Conservation (phyloP, 805 yeast genomes). For the Metschnikowia santaceciliae region DNA sequence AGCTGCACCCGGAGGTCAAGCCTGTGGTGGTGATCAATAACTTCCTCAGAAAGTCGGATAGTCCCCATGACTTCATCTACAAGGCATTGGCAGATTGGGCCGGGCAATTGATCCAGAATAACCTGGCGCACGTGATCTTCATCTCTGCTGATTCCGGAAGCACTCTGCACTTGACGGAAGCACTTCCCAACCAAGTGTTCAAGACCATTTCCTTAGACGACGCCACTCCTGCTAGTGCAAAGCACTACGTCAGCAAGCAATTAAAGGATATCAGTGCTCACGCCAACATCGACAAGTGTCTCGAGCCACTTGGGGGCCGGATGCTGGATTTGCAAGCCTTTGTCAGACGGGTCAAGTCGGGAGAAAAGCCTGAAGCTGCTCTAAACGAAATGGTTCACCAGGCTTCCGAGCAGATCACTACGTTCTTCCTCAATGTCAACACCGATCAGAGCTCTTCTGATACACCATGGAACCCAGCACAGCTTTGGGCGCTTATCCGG, state of each 20-base stretch:
- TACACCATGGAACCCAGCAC: slow-evolving; percentile 65
- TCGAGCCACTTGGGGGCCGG: slow-evolving; percentile 88
- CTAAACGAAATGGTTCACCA: slow-evolving; percentile 75
- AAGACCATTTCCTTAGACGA: slow-evolving; percentile 72
- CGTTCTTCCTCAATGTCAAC: slow-evolving; percentile 51
- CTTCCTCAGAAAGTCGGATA: slow-evolving; percentile 51
- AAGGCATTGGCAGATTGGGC: slow-evolving; percentile 87
- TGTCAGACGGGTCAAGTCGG: slow-evolving; percentile 80
- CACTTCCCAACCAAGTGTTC: slow-evolving; percentile 85
- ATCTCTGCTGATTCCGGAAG: slow-evolving; percentile 84
- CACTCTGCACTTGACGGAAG: slow-evolving; percentile 58
- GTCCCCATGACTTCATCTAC: slow-evolving; percentile 59
- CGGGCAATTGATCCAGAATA: slow-evolving; percentile 65
- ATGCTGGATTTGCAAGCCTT: slow-evolving; percentile 91
- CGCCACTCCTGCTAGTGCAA: slow-evolving; percentile 70
- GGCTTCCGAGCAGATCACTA: slow-evolving; percentile 83
- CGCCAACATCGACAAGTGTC: slow-evolving; percentile 46
- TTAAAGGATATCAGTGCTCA: slow-evolving; percentile 29
- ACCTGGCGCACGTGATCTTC: slow-evolving; percentile 85
- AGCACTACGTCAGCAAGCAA: slow-evolving; percentile 61
- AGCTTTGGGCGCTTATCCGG: slow-evolving; percentile 83
- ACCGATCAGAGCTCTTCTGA: slow-evolving; percentile 22
- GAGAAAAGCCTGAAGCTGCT: slow-evolving; percentile 79
- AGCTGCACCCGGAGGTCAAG: slow-evolving; percentile 77
- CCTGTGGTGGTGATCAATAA: slow-evolving; percentile 85